A percentile compares a stretch with the other conserved stretches of the same genome.
Evolutionary conservation across 2,329 filamentous ascomycete species (phyloP).

Genomic region (Fusarium sp.): DNA sequence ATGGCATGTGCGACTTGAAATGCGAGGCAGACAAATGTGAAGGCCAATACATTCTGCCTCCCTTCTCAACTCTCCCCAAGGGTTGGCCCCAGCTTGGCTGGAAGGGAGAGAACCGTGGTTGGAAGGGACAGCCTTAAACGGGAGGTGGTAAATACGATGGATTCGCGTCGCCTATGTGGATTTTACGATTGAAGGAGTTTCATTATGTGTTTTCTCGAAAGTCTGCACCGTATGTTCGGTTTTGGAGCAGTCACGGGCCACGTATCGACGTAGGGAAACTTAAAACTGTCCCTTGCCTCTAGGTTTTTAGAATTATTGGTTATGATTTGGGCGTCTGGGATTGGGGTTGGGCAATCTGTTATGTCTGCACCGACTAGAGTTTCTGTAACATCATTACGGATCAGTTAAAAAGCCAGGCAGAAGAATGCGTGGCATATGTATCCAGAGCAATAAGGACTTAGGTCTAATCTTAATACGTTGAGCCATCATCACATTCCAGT

Average conservation of each 20-base stretch:
- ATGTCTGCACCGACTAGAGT: slow-evolving; percentile 40
- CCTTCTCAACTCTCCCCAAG: slow-evolving; percentile 67
- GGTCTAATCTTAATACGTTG: background rate
- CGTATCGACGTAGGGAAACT: slow-evolving; percentile 5
- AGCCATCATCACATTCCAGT: slow-evolving; percentile 27
- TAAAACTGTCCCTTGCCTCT: slow-evolving; percentile 23
- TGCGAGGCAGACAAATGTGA: slow-evolving; percentile 64
- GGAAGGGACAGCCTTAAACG: slow-evolving; percentile 44
- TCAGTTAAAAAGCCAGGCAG: slow-evolving; percentile 16
- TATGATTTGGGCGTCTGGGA: slow-evolving; percentile 40
- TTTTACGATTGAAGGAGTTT: slow-evolving; percentile 32
- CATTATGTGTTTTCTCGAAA: slow-evolving; percentile 12
- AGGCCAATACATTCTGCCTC: slow-evolving; percentile 70
- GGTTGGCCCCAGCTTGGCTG: slow-evolving; percentile 67
- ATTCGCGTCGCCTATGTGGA: slow-evolving; percentile 2
- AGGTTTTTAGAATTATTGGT: slow-evolving; percentile 37
- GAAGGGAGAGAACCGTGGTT: slow-evolving; percentile 48
- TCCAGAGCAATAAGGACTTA: background rate
- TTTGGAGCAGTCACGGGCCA: slow-evolving; percentile 10
- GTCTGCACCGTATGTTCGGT: slow-evolving; percentile 11
- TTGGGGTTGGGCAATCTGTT: slow-evolving; percentile 40
- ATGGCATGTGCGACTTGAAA: slow-evolving; percentile 68
- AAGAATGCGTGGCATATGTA: background rate
- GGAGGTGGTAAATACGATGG: slow-evolving; percentile 5
- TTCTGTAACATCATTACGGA: slow-evolving; percentile 33